Percentiles rank a stretch among this genome's conserved stretches.
Conservation (phyloP, 192 early-diverging fungal species). For the Mortierella claussenii region DNA sequence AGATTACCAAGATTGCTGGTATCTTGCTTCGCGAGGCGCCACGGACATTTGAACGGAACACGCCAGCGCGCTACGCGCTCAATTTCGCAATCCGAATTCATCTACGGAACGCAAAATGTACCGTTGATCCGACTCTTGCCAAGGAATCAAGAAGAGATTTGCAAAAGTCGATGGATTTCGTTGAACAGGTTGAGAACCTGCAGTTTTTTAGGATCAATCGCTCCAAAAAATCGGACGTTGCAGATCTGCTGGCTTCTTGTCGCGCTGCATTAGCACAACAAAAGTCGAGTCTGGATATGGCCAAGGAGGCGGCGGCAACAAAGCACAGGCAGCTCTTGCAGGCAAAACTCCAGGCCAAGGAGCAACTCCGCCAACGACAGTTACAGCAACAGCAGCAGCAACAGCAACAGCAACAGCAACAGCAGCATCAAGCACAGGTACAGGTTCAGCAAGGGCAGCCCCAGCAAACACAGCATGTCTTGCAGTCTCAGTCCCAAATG, state of each 20-base stretch:
- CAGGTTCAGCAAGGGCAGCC: neutral
- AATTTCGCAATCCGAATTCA: constrained; percentile 53
- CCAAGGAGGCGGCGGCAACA: constrained; percentile 37
- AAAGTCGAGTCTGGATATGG: constrained; percentile 44
- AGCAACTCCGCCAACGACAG: constrained; percentile 2
- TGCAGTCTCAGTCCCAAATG: neutral
- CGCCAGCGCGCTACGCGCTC: constrained; percentile 31
- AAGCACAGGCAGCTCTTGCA: constrained; percentile 42
- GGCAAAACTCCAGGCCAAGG: constrained; percentile 30
- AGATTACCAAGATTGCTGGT: constrained; percentile 48
- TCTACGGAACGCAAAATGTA: constrained; percentile 46
- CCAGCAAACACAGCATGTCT: constrained; percentile 15
- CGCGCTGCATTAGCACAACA: constrained; percentile 43
- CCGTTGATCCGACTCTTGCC: constrained; percentile 13
- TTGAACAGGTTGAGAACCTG: constrained; percentile 46
- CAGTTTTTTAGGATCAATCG: constrained; percentile 51
- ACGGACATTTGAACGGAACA: constrained; percentile 38
- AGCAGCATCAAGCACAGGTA: constrained; percentile 1
- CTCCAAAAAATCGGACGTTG: constrained; percentile 44
- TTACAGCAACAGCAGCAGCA: constrained; percentile 16
- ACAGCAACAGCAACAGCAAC: constrained; percentile 1
- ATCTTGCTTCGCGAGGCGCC: constrained; percentile 41
- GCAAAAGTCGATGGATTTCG: constrained; percentile 48
- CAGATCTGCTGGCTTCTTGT: constrained; percentile 36
- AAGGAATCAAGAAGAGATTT: constrained; percentile 45